Conservation (phyloP, 139 green algal species). For the Haematococcus lacustris region DNA sequence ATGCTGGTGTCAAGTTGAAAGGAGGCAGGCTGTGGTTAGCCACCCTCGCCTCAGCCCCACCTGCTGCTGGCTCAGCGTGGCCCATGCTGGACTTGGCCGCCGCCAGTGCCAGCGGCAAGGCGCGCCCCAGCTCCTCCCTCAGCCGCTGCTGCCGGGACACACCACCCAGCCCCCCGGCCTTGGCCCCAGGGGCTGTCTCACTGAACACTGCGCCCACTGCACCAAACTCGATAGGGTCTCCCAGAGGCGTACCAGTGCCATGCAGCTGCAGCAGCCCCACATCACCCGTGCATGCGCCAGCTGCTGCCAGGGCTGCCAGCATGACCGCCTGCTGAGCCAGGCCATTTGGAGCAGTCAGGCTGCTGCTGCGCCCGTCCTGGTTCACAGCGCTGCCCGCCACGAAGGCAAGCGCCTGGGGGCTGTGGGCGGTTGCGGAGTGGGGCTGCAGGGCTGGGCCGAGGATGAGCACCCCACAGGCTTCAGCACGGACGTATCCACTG, state of each 20-base stretch:
- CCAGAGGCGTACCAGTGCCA: conserved; percentile 60
- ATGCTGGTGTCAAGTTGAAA: no score
- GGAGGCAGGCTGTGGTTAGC: no score
- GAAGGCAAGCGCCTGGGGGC: conserved; percentile 14
- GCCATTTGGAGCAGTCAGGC: conserved; percentile 82
- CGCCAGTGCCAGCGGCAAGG: conserved; percentile 27
- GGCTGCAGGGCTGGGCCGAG: conserved; percentile 21
- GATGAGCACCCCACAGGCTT: conserved; percentile 26
- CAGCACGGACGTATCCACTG: conserved; percentile 51
- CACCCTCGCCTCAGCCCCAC: no score
- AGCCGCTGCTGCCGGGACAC: no score
- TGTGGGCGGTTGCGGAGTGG: neutral
- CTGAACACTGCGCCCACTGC: no score
- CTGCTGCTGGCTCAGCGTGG: conserved; percentile 68
- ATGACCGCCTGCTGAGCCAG: conserved; percentile 74
- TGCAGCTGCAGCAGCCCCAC: conserved; percentile 54
- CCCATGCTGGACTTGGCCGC: conserved; percentile 62
- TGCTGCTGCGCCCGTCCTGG: conserved; percentile 79
- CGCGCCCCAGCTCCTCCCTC: no score
- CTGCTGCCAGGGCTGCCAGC: conserved; percentile 28
- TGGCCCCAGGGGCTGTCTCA: no score
- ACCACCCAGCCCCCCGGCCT: no score
- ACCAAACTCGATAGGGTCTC: conserved; percentile 50
- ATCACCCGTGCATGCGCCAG: neutral
- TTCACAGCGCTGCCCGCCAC: conserved; percentile 46